Evolutionary conservation across 208 protist genomes (phyloP).

Genomic region (Phytomonas sp.): DNA sequence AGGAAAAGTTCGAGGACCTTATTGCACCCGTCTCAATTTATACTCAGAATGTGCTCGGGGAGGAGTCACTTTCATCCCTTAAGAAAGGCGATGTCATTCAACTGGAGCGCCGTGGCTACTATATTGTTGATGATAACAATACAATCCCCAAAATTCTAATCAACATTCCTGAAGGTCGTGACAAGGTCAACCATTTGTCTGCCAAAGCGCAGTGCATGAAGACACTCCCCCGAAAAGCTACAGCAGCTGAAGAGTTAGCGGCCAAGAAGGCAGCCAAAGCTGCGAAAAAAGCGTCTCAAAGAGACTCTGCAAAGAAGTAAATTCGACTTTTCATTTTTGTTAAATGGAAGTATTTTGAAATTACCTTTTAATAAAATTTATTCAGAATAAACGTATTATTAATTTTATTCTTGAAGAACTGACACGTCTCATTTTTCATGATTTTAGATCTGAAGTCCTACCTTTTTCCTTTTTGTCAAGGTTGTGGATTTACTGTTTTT

Average conservation of each 20-base stretch:
- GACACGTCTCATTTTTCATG: background rate
- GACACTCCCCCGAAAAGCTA: constrained; percentile 47
- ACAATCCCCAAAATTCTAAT: constrained; percentile 59
- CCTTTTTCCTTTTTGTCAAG: background rate
- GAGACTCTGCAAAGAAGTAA: constrained; percentile 23
- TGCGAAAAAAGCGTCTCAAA: constrained; percentile 80
- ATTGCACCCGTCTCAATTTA: constrained; percentile 87
- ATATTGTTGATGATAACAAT: constrained; percentile 90
- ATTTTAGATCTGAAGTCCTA: background rate
- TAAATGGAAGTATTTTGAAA: constrained; percentile 7
- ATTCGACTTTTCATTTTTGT: constrained; percentile 8
- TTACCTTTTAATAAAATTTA: background rate
- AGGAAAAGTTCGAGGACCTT: constrained; percentile 89
- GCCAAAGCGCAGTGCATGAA: constrained; percentile 88
- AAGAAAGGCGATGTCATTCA: constrained; percentile 94
- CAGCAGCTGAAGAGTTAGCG: constrained; percentile 72
- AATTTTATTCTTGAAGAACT: background rate
- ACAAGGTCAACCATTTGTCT: constrained; percentile 87
- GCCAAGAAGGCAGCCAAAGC: constrained; percentile 78
- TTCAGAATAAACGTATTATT: constrained; percentile 3
- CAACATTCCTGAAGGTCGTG: constrained; percentile 79
- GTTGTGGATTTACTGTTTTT: background rate
- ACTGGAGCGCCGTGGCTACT: constrained; percentile 96
- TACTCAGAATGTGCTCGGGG: constrained; percentile 71
- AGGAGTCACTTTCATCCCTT: constrained; percentile 78